Conservation (phyloP, 177 flowering plant genomes). For the Vitis hybrid region DNA sequence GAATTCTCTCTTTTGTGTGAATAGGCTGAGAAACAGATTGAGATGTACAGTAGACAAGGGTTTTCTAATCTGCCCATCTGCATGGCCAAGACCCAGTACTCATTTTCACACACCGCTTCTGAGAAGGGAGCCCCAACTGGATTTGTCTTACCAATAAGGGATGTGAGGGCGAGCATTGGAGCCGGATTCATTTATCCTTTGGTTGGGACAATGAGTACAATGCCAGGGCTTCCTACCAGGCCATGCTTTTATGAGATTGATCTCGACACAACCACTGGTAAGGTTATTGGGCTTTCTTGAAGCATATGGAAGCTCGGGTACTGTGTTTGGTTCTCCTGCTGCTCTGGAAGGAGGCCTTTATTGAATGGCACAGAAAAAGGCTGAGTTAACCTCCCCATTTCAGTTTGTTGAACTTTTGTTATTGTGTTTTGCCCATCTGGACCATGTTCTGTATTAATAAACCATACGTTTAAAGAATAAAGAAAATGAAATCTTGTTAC, state of each 20-base stretch:
- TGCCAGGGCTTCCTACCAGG: conserved; percentile 99
- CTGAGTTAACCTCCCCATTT: too few relatives aligned
- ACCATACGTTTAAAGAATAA: too few relatives aligned
- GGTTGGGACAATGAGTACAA: conserved; percentile 98
- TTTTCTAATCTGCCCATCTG: conserved; percentile 87
- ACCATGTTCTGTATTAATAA: too few relatives aligned
- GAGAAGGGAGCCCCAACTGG: conserved; percentile 83
- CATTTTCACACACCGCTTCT: conserved; percentile 79
- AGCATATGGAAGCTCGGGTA: neutral
- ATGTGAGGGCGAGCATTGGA: conserved; percentile 93
- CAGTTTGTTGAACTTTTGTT: too few relatives aligned
- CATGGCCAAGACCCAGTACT: conserved; percentile 98
- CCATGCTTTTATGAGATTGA: conserved; percentile 97
- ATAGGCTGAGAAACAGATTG: conserved; percentile 98
- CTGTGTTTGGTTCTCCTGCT: too few relatives aligned
- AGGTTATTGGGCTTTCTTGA: conserved; percentile 85
- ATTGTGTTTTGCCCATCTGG: too few relatives aligned
- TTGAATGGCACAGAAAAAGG: too few relatives aligned
- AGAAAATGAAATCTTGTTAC: too few relatives aligned
- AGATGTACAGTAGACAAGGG: conserved; percentile 89
- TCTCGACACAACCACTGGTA: conserved; percentile 75
- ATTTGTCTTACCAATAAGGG: conserved; percentile 75
- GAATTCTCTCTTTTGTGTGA: neutral
- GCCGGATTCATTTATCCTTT: conserved; percentile 96
- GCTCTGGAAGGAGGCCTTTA: too few relatives aligned